These are phyloP conservation scores for Alternaria sp. DNA, from an alignment of 2,329 filamentous ascomycete species.

Conservation along the genomic window DNA sequence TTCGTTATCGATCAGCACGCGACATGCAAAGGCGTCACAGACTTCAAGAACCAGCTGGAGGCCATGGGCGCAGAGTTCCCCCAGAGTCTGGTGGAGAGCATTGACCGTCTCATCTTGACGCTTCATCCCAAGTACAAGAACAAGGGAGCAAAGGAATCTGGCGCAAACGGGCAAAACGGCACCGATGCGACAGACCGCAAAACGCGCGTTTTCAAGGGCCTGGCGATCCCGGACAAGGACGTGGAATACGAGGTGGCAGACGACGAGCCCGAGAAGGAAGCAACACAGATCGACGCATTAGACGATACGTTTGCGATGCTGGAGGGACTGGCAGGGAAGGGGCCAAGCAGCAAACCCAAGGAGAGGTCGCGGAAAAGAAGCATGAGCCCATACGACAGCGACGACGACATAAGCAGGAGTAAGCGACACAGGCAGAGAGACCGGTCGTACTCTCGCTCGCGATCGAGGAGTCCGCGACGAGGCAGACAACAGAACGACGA, in stretches of 20 bases:
- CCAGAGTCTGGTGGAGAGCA: constrained; percentile 83
- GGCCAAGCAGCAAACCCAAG: constrained; percentile 46
- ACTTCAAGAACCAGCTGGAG: constrained; percentile 78
- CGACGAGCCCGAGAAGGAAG: constrained; percentile 45
- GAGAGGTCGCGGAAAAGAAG: constrained; percentile 63
- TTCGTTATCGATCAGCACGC: constrained; percentile 92
- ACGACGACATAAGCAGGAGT: constrained; percentile 52
- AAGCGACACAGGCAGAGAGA: constrained; percentile 53
- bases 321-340: constrained; percentile 75
- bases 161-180: constrained; percentile 57
- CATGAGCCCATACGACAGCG: constrained; percentile 60
- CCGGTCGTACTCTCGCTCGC: constrained; percentile 60
- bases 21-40: constrained; percentile 71
- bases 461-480: constrained; percentile 57
- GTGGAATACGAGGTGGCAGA: constrained; percentile 60
- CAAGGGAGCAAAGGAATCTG: constrained; percentile 48
- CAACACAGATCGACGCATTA: constrained; percentile 68
- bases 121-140: constrained; percentile 89
- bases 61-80: constrained; percentile 84
- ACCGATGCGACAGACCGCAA: constrained; percentile 69
- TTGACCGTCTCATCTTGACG: constrained; percentile 85
- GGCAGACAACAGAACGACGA: constrained; percentile 55
- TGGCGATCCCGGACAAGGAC: constrained; percentile 83
- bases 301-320: constrained; percentile 92
- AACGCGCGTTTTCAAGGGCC: constrained; percentile 85